Evolutionary conservation across 1,284 basidiomycete genomes (phyloP).

Genomic region (Marasmius oreades): DNA sequence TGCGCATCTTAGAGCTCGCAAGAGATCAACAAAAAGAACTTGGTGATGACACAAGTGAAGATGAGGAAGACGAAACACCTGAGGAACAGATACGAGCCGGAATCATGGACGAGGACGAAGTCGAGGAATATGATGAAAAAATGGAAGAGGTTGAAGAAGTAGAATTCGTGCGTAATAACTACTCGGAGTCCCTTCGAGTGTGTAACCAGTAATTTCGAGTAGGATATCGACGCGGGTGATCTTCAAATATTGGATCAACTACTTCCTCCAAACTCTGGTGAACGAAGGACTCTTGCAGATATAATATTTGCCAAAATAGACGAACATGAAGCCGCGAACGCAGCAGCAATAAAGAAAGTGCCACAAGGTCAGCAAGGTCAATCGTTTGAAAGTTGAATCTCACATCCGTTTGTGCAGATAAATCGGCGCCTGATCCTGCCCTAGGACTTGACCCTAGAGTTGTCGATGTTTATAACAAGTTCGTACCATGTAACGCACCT

Average conservation of each 20-base stretch:
- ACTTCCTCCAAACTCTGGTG: conserved; percentile 66
- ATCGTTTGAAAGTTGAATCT: conserved; percentile 3
- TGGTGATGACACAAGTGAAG: conserved; percentile 44
- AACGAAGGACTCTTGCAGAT: conserved; percentile 88
- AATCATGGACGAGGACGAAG: conserved; percentile 48
- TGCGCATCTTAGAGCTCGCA: conserved; percentile 90
- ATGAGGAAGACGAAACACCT: conserved; percentile 35
- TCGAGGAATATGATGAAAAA: conserved; percentile 42
- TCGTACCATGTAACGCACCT: conserved; percentile 23
- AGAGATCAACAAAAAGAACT: conserved; percentile 92
- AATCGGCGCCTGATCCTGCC: conserved; percentile 78
- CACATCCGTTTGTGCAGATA: conserved; percentile 35
- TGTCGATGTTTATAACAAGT: conserved; percentile 95
- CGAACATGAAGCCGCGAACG: conserved; percentile 50
- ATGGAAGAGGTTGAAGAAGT: conserved; percentile 49
- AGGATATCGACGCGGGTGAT: conserved; percentile 91
- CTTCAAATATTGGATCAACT: conserved; percentile 81
- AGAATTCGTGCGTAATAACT: conserved; percentile 46
- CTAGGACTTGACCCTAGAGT: conserved; percentile 95
- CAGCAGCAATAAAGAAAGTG: conserved; percentile 53
- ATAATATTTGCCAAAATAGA: conserved; percentile 92
- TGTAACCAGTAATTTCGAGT: conserved; percentile 13
- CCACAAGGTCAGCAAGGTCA: conserved; percentile 43
- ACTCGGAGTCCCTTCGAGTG: conserved; percentile 4
- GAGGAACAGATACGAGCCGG: conserved; percentile 28